Conservation (phyloP, 768 basidiomycete genomes). For the Cystobasidium ongulense region DNA sequence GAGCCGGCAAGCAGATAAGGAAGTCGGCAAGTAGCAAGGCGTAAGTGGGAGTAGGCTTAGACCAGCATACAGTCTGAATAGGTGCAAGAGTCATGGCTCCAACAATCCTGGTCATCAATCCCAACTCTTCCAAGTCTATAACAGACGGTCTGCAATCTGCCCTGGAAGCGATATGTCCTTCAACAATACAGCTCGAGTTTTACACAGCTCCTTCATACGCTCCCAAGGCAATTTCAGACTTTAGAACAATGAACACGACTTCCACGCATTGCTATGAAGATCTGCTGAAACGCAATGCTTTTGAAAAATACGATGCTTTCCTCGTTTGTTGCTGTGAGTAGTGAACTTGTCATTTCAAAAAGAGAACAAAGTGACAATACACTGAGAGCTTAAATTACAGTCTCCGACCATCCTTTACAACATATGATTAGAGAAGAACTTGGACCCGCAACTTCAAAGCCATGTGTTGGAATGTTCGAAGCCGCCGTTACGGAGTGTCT, state of each 20-base stretch:
- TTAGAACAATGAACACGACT: slow-evolving; percentile 29
- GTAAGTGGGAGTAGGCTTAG: no score
- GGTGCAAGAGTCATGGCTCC: no score
- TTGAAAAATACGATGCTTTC: slow-evolving; percentile 34
- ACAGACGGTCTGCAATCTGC: slow-evolving; percentile 31
- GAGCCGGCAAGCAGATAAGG: no score
- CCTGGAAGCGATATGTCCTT: slow-evolving; percentile 18
- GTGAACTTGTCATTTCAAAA: background rate
- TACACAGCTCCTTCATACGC: slow-evolving; percentile 35
- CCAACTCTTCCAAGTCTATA: slow-evolving; percentile 36
- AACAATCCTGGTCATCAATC: slow-evolving; percentile 38
- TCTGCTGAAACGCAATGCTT: background rate
- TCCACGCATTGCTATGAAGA: slow-evolving; percentile 35
- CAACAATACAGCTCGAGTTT: slow-evolving; percentile 3
- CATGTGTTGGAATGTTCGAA: slow-evolving; percentile 39
- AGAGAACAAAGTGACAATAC: background rate
- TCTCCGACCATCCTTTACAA: slow-evolving; percentile 40
- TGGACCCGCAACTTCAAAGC: slow-evolving; percentile 30
- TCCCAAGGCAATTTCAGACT: slow-evolving; percentile 33
- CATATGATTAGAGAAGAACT: slow-evolving; percentile 39
- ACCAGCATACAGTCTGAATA: no score
- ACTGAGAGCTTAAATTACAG: no score
- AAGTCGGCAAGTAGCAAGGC: no score
- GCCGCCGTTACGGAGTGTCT: slow-evolving; percentile 33
- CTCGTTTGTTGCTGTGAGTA: slow-evolving; percentile 39